Conservation (phyloP, 192 early-diverging fungal genomes). For the Coemansia sp. region DNA sequence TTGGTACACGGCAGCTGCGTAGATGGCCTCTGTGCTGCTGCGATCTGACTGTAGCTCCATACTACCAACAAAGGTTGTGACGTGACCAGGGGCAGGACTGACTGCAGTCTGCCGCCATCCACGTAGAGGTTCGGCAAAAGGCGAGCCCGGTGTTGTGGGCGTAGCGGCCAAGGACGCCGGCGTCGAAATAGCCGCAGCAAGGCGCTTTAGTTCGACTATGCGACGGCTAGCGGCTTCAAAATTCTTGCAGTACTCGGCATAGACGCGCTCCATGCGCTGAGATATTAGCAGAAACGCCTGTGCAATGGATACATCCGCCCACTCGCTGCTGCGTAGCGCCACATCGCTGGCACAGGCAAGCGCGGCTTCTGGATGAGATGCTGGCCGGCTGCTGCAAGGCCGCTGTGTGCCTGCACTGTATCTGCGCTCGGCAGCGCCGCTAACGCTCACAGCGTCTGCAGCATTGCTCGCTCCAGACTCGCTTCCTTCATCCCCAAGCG, state of each 20-base stretch:
- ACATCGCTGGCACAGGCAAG: constrained; percentile 8
- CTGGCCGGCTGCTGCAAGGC: constrained; percentile 20
- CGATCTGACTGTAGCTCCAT: constrained; percentile 22
- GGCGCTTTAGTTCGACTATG: constrained; percentile 46
- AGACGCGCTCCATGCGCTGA: constrained; percentile 48
- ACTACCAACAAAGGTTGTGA: constrained; percentile 10
- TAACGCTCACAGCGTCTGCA: not conserved
- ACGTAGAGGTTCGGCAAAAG: constrained; percentile 23
- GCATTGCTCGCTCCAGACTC: constrained; percentile 27
- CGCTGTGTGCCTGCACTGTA: not conserved
- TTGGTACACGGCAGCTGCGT: constrained; percentile 16
- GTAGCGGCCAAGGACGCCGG: constrained; percentile 12
- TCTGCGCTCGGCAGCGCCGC: not conserved
- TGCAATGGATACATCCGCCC: constrained; percentile 47
- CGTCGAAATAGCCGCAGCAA: constrained; percentile 14
- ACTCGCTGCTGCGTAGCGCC: constrained; percentile 35
- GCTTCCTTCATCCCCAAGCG: constrained; percentile 1
- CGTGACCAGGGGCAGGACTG: constrained; percentile 24
- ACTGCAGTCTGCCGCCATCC: constrained; percentile 36
- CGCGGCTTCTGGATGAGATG: constrained; percentile 23
- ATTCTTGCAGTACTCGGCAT: constrained; percentile 50
- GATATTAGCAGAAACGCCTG: constrained; percentile 44
- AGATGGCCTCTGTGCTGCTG: constrained; percentile 26
- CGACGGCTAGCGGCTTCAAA: constrained; percentile 52
- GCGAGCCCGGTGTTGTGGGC: constrained; percentile 38